phyloP scores from a whole-genome alignment of 179 eudicot species.

The Spergularia azorica region DNA sequence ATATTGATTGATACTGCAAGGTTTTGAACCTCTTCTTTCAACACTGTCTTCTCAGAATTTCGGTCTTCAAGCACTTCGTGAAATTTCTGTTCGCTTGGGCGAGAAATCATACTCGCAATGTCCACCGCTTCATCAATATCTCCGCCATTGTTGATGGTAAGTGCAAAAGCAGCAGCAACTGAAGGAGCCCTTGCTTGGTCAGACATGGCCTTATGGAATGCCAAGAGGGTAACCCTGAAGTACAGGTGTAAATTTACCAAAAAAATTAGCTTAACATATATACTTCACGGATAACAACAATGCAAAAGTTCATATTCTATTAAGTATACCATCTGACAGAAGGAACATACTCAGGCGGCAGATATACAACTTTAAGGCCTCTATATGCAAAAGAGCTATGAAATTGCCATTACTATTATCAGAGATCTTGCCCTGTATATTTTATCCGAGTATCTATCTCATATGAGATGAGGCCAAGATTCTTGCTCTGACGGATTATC shows the following conservation, averaged over 20 bases:
- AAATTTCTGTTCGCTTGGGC: slow-evolving; percentile 51
- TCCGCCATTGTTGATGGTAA: slow-evolving; percentile 85
- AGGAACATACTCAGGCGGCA: too few relatives aligned
- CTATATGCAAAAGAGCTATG: too few relatives aligned
- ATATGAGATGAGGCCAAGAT: too few relatives aligned
- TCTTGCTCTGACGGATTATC: too few relatives aligned
- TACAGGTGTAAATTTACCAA: background rate
- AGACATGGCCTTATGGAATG: slow-evolving; percentile 72
- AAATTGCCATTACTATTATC: too few relatives aligned
- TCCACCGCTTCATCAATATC: slow-evolving; percentile 64
- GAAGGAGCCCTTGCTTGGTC: slow-evolving; percentile 66
- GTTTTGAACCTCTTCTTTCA: slow-evolving; percentile 49
- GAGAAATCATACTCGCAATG: slow-evolving; percentile 53
- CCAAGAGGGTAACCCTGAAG: slow-evolving; percentile 78
- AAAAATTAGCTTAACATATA: background rate
- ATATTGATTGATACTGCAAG: slow-evolving; percentile 52
- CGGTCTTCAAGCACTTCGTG: slow-evolving; percentile 53
- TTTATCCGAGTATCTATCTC: too few relatives aligned
- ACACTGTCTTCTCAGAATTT: slow-evolving; percentile 26
- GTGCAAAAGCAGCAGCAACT: slow-evolving; percentile 76
- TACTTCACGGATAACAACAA: too few relatives aligned
- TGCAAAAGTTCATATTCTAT: background rate
- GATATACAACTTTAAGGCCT: too few relatives aligned
- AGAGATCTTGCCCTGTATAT: too few relatives aligned
- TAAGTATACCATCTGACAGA: too few relatives aligned